Evolutionary conservation across 2,329 filamentous ascomycete genomes (phyloP), one percentile per base, ranked within the genome.

Genomic region (Exophiala viscosa): DNA sequence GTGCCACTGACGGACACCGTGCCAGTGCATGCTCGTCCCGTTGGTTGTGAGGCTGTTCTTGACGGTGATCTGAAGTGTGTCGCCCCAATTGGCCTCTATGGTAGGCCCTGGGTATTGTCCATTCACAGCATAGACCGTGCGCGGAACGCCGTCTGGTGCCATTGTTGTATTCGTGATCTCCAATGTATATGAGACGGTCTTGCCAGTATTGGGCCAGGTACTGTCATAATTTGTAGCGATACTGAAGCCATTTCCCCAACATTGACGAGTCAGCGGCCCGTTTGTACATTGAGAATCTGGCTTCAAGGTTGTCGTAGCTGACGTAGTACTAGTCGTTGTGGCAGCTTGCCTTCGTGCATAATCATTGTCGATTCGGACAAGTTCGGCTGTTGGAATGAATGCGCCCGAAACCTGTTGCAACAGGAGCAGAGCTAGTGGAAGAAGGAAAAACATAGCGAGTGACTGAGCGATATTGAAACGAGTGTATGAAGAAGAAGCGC

Each of bases 61-160:
- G 7, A 86, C 75, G 48, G 78, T 78, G 13, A 83, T 68, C 10
- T 67, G 62, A 3, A 84, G 68, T 17, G 60, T 70, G 61, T 85
- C 82, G 14, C 81, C 82, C 81, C 81, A 84, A 65, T 83, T 77
- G 13, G 81, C 84, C 55, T 78, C 76, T 49, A 90, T 81, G 8
- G 77, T 73, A 1, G 86, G 87, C 0, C 84, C 87, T 1, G 86
- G 86, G 55, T 81, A 85, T 41, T 81, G 77, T 7, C 79, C 80
- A 64, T 87, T 86, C 64, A 87, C 18, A 73, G 75, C 56, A 48
- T 58, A 58, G 17, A 75, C 70, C 1, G 63, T 62, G 15, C 71
- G 65, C 17, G 67, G 60, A 14, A 73, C 67, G 3, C 76, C 76
- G 65, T 79, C 76, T 1, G 73, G 75, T 4, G 74, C 65, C 43